Conservation (phyloP, 805 yeast genomes). For the Helenozyma rhizophorensis region DNA sequence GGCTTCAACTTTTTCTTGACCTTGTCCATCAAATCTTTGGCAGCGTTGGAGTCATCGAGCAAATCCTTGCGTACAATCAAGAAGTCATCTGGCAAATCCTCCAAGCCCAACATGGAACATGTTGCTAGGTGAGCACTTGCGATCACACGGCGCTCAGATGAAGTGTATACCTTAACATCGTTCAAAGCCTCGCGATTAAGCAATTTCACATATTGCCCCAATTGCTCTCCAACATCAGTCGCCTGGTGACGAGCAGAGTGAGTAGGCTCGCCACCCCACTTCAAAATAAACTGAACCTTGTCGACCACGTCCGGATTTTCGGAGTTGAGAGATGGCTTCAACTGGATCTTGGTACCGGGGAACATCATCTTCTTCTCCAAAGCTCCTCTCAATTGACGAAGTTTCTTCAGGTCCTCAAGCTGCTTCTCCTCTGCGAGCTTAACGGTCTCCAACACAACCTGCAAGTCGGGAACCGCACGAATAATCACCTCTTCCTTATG, state of each 20-base stretch:
- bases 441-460: constrained; percentile 81
- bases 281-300: constrained; percentile 90
- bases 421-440: constrained; percentile 72
- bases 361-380: constrained; percentile 82
- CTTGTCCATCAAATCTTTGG: constrained; percentile 95
- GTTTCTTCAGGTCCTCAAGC: constrained; percentile 76
- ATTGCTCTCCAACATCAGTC: constrained; percentile 90
- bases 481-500: constrained; percentile 95
- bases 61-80: constrained; percentile 83
- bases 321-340: constrained; percentile 76
- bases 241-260: constrained; percentile 96
- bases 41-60: constrained; percentile 95
- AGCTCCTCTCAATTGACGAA: constrained; percentile 73
- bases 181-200: constrained; percentile 80
- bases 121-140: constrained; percentile 90
- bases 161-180: constrained; percentile 81
- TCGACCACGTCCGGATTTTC: constrained; percentile 68
- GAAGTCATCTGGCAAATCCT: constrained; percentile 66
- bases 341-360: constrained; percentile 95
- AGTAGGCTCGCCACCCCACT: constrained; percentile 99
- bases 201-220: constrained; percentile 85
- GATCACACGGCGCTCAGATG: constrained; percentile 92
- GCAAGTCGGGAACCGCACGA: constrained; percentile 80
- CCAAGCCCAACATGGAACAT: constrained; percentile 65
- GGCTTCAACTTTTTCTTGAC: constrained; percentile 97